Evolutionary conservation across 2,329 filamentous ascomycete genomes (phyloP), one percentile per base, ranked within the genome.

Genomic region (Cryphonectria nitschkei): DNA sequence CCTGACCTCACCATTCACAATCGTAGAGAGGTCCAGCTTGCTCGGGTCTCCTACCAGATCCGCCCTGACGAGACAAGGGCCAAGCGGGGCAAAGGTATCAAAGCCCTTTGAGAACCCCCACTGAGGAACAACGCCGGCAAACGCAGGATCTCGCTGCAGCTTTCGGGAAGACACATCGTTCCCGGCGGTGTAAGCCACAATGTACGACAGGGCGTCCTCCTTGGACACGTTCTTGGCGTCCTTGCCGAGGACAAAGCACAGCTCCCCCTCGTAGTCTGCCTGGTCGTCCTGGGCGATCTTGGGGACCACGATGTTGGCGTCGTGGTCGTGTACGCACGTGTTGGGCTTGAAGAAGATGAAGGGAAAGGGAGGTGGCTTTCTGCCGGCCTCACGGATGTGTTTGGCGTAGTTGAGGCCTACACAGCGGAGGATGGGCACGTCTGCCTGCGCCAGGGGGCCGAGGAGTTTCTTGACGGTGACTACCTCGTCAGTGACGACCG

Each of bases 391-490:
- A 50, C 81, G 80, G 74, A 88, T 87, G 74, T 90, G 88, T 68
- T 86, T 88, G 54, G 83, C 83, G 74, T 89, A 90, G 74, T 90
- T 90, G 39, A 90, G 75, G 0, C 88, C 88, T 16, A 89, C 84
- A 73, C 88, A 90, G 29, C 87, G 79, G 3, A 90, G 75, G 60
- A 89, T 87, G 0, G 87, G 85, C 0, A 89, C 85, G 66, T 89
- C 86, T 2, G 79, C 77, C 13, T 77, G 78, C 0, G 83, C 80
- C 43, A 90, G 76, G 0, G 87, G 88, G 0, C 86, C 85, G 0
- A 90, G 81, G 0, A 90, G 76, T 67, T 79, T 80, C 75, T 87
- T 85, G 8, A 90, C 87, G 0, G 81, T 83, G 2, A 84, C 87
- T 13, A 86, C 77, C 74, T 89, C 84, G 32, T 88, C 84, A 0